phyloP scores from a whole-genome alignment of 768 basidiomycete species.

The Tricholoma matsutake region DNA sequence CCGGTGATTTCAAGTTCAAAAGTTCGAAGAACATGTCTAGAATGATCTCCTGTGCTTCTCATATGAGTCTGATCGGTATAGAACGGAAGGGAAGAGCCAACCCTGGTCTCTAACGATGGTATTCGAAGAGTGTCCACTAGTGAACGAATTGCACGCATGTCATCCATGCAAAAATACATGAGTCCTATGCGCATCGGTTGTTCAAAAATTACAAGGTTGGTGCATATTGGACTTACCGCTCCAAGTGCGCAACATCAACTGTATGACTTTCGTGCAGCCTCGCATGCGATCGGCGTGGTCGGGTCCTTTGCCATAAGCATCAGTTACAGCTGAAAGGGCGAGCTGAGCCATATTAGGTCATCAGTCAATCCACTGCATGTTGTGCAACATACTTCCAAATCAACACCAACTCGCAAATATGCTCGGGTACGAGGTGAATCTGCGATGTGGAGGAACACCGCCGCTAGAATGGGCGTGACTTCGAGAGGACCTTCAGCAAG shows the following conservation, averaged over 20 bases:
- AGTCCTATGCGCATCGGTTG: constrained; percentile 49
- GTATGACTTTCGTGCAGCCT: constrained; percentile 72
- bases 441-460: constrained; percentile 77
- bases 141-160: constrained; percentile 81
- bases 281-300: constrained; percentile 80
- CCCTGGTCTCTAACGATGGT: constrained; percentile 83
- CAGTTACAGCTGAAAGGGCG: constrained; percentile 85
- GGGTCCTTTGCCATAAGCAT: constrained; percentile 82
- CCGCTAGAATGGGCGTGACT: constrained; percentile 72
- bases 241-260: constrained; percentile 87
- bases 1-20: constrained; percentile 86
- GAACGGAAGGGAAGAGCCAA: constrained; percentile 31
- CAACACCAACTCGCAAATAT: constrained; percentile 76
- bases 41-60: constrained; percentile 71
- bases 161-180: constrained; percentile 91
- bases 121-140: constrained; percentile 84
- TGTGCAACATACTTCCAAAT: constrained; percentile 72
- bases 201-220: background rate
- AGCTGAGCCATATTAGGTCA: constrained; percentile 44
- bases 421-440: constrained; percentile 82
- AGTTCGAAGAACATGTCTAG: constrained; percentile 94
- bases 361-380: background rate
- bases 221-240: constrained; percentile 58
- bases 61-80: background rate
- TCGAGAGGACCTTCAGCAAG: constrained; percentile 90